Evolutionary conservation across 2,329 filamentous ascomycete species (phyloP).

Genomic region (Colletotrichum somersetense): DNA sequence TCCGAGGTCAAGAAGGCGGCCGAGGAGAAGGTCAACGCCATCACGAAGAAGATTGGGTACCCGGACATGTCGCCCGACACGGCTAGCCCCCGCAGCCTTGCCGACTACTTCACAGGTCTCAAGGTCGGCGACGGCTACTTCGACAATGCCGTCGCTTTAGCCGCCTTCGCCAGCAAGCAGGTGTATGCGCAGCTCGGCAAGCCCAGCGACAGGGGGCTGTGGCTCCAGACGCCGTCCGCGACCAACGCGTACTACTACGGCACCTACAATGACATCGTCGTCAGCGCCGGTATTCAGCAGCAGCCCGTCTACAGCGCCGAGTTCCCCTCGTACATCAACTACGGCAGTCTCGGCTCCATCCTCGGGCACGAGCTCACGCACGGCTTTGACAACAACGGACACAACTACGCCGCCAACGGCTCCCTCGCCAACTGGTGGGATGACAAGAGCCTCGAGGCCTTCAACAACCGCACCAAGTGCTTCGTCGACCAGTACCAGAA

Average conservation of each 20-base stretch:
- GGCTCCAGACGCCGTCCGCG: conserved; percentile 69
- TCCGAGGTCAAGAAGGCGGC: conserved; percentile 69
- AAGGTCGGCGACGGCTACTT: conserved; percentile 67
- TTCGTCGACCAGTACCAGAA: conserved; percentile 75
- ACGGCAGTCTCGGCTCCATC: conserved; percentile 75
- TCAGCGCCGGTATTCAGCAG: conserved; percentile 78
- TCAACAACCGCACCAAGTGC: conserved; percentile 71
- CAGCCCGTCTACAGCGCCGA: conserved; percentile 70
- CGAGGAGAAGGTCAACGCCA: conserved; percentile 74
- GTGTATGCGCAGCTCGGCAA: conserved; percentile 70
- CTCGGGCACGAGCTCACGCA: conserved; percentile 78
- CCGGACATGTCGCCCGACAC: conserved; percentile 72
- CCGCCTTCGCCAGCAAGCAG: conserved; percentile 58
- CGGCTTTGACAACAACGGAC: conserved; percentile 75
- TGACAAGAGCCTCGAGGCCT: conserved; percentile 67
- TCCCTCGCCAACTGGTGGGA: conserved; percentile 78
- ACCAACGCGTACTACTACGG: conserved; percentile 76
- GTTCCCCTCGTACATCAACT: conserved; percentile 74
- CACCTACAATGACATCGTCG: conserved; percentile 74
- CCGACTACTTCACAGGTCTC: conserved; percentile 68
- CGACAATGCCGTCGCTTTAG: conserved; percentile 65
- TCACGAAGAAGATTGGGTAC: conserved; percentile 76
- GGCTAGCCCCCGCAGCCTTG: conserved; percentile 66
- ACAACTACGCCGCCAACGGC: conserved; percentile 73
- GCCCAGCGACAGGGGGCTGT: conserved; percentile 70